phyloP scores from a whole-genome alignment of 73 alveolate species.

The Durusdinium trenchii region DNA sequence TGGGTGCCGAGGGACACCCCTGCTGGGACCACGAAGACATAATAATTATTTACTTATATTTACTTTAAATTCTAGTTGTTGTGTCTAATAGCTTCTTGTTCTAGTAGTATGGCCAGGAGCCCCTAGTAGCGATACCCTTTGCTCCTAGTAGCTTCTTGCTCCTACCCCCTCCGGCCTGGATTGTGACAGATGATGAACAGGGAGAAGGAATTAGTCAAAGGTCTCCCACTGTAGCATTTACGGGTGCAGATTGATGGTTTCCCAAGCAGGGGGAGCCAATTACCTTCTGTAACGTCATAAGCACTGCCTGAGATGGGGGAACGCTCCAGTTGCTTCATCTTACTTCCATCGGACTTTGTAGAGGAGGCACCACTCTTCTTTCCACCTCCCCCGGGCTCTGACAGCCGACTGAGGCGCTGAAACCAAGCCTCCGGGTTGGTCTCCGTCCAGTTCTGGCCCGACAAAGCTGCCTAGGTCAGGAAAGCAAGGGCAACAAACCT shows the following conservation, averaged over 20 bases:
- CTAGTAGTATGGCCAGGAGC: too few species aligned
- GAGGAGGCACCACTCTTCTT: too few species aligned
- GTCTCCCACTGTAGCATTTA: neutral
- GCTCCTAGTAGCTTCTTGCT: too few species aligned
- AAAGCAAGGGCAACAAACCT: too few species aligned
- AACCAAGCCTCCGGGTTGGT: slow-evolving; percentile 90
- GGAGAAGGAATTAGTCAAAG: neutral
- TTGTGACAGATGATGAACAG: neutral
- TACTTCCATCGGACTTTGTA: too few species aligned
- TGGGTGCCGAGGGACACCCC: too few species aligned
- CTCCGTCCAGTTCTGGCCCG: slow-evolving; percentile 51
- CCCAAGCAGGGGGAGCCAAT: neutral
- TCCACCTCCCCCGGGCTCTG: too few species aligned
- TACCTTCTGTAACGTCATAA: neutral
- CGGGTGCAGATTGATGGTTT: neutral
- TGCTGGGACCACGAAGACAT: too few species aligned
- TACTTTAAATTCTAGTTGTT: too few species aligned
- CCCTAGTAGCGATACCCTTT: too few species aligned
- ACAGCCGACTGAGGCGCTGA: neutral
- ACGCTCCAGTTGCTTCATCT: neutral
- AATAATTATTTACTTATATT: too few species aligned
- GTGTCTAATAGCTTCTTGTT: too few species aligned
- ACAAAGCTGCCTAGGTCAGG: slow-evolving; percentile 4
- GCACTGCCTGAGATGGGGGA: neutral
- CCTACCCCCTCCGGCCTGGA: neutral